Evolutionary conservation across 805 yeast species (phyloP).

Genomic region (Monosporozyma aquatica): DNA sequence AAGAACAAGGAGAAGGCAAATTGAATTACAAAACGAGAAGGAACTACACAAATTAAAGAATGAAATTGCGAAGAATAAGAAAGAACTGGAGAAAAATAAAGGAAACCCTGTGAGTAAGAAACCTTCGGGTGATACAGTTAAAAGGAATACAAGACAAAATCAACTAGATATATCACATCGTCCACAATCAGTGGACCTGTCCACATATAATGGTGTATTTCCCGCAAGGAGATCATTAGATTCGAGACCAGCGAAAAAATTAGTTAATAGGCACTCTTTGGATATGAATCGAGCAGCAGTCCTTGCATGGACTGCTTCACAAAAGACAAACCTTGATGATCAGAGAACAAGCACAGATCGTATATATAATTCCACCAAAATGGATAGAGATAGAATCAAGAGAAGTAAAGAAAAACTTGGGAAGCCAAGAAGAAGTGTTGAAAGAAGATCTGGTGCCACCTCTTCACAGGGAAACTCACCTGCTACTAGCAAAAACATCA

Average conservation of each 20-base stretch:
- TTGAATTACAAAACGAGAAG: slow-evolving; percentile 6
- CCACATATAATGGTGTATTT: neutral
- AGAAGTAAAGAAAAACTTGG: too few relatives aligned
- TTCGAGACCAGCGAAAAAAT: slow-evolving; percentile 1
- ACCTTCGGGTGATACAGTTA: too few relatives aligned
- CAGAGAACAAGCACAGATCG: neutral
- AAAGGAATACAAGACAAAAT: too few relatives aligned
- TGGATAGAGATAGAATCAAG: too few relatives aligned
- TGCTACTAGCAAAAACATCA: too few relatives aligned
- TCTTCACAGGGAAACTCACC: neutral
- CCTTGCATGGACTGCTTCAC: slow-evolving; percentile 7
- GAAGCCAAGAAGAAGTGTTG: too few relatives aligned
- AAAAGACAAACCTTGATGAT: neutral
- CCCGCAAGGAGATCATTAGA: neutral
- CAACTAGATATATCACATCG: slow-evolving; percentile 6
- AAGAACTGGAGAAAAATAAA: neutral
- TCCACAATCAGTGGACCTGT: neutral
- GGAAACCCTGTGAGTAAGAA: neutral
- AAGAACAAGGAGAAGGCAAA: slow-evolving; percentile 6
- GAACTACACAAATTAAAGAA: slow-evolving; percentile 3
- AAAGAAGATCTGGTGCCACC: too few relatives aligned
- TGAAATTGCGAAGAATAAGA: slow-evolving; percentile 5
- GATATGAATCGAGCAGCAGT: slow-evolving; percentile 8
- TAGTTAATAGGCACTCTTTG: neutral
- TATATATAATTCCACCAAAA: neutral